phyloP scores from a whole-genome alignment of 768 basidiomycete genomes.

The Roridomyces roridus region DNA sequence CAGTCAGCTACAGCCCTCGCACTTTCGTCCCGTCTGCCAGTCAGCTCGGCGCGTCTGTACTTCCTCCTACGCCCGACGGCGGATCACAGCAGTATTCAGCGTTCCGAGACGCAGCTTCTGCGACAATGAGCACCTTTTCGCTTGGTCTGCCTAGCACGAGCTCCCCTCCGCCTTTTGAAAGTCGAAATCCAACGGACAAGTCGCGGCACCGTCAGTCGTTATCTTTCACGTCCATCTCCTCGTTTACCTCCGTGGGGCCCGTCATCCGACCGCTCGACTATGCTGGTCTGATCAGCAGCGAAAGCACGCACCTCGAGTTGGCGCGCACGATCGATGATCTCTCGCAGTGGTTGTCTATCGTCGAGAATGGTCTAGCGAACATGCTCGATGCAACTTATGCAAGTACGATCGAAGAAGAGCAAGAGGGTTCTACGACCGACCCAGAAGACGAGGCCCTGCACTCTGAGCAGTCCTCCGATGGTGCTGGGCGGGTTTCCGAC shows the following conservation, averaged over 20 bases:
- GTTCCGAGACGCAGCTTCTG: slow-evolving; percentile 29
- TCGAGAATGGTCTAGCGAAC: slow-evolving; percentile 73
- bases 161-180: slow-evolving; percentile 37
- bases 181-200: slow-evolving; percentile 25
- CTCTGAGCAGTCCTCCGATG: slow-evolving; percentile 18
- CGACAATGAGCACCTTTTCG: slow-evolving; percentile 35
- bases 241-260: slow-evolving; percentile 43
- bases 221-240: slow-evolving; percentile 40
- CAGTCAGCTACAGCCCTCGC: slow-evolving; percentile 42
- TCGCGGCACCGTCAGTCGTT: slow-evolving; percentile 34
- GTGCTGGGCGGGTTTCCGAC: slow-evolving; percentile 14
- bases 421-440: slow-evolving; percentile 42
- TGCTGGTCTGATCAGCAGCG: slow-evolving; percentile 54
- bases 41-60: slow-evolving; percentile 38
- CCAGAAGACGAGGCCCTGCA: slow-evolving; percentile 20
- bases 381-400: slow-evolving; percentile 63
- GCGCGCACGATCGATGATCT: slow-evolving; percentile 78
- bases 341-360: slow-evolving; percentile 72
- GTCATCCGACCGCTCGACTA: slow-evolving; percentile 75
- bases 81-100: slow-evolving; percentile 21
- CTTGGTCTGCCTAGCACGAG: slow-evolving; percentile 42
- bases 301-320: slow-evolving; percentile 72
- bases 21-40: slow-evolving; percentile 44
- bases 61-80: slow-evolving; percentile 26
- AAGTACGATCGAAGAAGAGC: slow-evolving; percentile 70